Percentiles rank a stretch among this genome's conserved stretches.
These are phyloP conservation scores for Rusavskia elegans DNA, from an alignment of 495 filamentous ascomycete species.

Conservation along the genomic window DNA sequence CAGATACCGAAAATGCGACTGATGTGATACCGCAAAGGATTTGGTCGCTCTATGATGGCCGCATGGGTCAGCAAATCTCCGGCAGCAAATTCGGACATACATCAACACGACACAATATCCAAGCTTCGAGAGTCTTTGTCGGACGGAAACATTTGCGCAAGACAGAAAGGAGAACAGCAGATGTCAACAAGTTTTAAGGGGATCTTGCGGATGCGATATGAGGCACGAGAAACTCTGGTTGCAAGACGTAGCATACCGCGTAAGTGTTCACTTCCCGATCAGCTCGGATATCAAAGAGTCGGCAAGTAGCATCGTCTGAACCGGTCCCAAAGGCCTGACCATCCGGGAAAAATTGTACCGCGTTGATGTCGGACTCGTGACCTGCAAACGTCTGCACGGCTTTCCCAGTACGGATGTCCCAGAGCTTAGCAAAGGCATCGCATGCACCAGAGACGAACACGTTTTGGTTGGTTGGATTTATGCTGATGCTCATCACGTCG, in stretches of 20 bases:
- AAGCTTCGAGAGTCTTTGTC: too few relatives aligned
- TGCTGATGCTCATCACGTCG: constrained; percentile 99
- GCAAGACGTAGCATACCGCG: constrained; percentile 43
- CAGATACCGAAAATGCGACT: constrained; percentile 94
- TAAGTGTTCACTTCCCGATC: constrained; percentile 94
- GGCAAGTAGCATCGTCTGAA: constrained; percentile 94
- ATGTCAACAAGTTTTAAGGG: too few relatives aligned
- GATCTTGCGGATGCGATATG: too few relatives aligned
- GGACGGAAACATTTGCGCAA: too few relatives aligned
- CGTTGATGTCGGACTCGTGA: constrained; percentile 98
- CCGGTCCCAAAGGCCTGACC: constrained; percentile 97
- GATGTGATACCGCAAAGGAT: constrained; percentile 97
- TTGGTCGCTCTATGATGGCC: constrained; percentile 60
- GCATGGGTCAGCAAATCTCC: neutral
- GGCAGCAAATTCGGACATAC: neutral
- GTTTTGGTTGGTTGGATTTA: constrained; percentile 97
- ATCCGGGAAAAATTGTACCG: constrained; percentile 98
- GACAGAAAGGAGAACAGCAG: too few relatives aligned
- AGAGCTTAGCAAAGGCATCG: constrained; percentile 95
- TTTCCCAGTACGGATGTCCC: constrained; percentile 97
- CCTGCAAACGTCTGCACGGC: constrained; percentile 97
- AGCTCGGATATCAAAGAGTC: constrained; percentile 92
- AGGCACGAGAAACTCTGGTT: too few relatives aligned
- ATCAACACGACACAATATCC: too few relatives aligned
- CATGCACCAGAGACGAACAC: constrained; percentile 94